These are phyloP conservation scores for Ziziphus jujuba DNA, from an alignment of 306 rosid genomes.

Conservation along the genomic window DNA sequence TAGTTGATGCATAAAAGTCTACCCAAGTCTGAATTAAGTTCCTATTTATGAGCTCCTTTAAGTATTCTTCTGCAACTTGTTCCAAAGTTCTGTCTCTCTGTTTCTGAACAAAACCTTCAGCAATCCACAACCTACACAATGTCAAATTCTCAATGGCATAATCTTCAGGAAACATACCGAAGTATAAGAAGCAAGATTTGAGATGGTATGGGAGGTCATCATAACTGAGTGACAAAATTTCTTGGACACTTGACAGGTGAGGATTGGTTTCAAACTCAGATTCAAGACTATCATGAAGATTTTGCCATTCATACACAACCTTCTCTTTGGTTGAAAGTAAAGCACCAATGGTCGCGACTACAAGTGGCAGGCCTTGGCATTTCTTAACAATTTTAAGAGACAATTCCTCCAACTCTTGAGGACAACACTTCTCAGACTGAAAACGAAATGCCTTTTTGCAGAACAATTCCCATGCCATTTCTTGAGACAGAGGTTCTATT, in stretches of 20 bases:
- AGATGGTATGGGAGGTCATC: constrained; percentile 25
- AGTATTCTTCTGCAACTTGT: constrained; percentile 17
- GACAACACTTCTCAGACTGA: not conserved
- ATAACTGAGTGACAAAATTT: constrained; percentile 20
- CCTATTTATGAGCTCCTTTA: not conserved
- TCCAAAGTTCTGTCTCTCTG: constrained; percentile 16
- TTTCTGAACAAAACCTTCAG: constrained; percentile 28
- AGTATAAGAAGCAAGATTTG: constrained; percentile 15
- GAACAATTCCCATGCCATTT: constrained; percentile 1
- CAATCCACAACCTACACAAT: constrained; percentile 34
- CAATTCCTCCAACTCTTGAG: not conserved
- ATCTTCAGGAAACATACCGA: constrained; percentile 37
- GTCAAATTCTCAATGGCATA: constrained; percentile 15
- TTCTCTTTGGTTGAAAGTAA: not conserved
- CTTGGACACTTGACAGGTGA: not conserved
- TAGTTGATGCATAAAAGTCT: not conserved
- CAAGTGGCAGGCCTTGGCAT: constrained; percentile 14
- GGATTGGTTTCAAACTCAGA: constrained; percentile 13
- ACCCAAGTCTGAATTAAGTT: too few relatives aligned
- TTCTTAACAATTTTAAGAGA: not conserved
- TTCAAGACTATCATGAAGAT: not conserved
- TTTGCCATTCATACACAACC: constrained; percentile 3
- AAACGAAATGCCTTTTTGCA: not conserved
- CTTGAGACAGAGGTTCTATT: not conserved
- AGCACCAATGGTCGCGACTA: constrained; percentile 3